Conservation (phyloP, 139 green algal species). For the Chlorella sorokiniana region DNA sequence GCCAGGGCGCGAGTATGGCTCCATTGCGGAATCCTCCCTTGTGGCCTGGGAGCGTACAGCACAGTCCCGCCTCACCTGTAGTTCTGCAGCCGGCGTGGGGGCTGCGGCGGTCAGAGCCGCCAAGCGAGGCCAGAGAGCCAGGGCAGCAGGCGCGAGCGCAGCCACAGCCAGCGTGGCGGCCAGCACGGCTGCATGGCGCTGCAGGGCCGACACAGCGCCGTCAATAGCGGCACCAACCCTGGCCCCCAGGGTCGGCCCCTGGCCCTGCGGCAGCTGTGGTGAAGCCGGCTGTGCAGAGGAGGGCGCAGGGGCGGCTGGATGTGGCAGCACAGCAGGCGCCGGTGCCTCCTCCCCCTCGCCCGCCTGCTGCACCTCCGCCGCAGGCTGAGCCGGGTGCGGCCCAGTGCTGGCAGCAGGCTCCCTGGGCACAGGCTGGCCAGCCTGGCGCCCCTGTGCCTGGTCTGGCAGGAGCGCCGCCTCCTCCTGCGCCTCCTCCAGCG, state of each 20-base stretch:
- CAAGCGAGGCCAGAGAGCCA: not conserved
- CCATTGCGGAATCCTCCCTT: not conserved
- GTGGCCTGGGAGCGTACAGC: too few species aligned
- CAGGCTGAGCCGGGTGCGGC: not conserved
- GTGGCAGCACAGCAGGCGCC: not conserved
- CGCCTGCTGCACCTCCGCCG: not conserved
- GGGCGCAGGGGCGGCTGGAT: not conserved
- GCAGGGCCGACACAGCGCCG: not conserved
- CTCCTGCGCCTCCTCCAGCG: not conserved
- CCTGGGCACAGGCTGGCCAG: not conserved
- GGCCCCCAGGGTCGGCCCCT: not conserved
- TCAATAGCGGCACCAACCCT: slow-evolving; percentile 8
- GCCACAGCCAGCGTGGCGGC: not conserved
- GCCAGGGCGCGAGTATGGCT: too few species aligned
- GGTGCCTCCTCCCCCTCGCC: not conserved
- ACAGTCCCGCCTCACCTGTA: not conserved
- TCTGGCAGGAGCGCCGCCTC: not conserved
- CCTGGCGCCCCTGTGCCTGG: not conserved
- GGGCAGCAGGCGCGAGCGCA: not conserved
- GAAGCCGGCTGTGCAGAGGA: not conserved
- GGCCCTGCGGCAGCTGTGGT: not conserved
- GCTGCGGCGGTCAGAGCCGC: not conserved
- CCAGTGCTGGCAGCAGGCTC: not conserved
- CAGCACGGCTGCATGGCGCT: too few species aligned
- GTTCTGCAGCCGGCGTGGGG: not conserved